Evolutionary conservation across 148 eudicot species (phyloP).

Genomic region (Selenicereus undatus): DNA sequence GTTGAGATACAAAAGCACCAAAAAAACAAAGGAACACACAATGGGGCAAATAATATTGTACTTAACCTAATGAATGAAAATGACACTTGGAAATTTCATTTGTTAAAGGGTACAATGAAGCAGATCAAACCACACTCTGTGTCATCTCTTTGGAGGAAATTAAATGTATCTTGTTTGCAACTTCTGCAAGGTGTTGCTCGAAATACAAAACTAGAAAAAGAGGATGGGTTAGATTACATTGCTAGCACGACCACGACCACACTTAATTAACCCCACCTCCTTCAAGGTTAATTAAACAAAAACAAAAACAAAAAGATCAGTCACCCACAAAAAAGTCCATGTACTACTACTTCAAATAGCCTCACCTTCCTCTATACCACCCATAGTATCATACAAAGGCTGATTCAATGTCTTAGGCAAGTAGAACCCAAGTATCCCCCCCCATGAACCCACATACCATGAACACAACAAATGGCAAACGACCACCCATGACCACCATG

Average conservation of each 20-base stretch:
- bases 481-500: constrained; percentile 67
- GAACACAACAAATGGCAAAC: constrained; percentile 60
- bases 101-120: background rate
- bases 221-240: no score
- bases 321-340: background rate
- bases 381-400: constrained; percentile 86
- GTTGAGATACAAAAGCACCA: no score
- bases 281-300: background rate
- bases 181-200: no score
- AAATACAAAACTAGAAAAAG: no score
- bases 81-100: background rate
- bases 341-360: background rate
- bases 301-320: background rate
- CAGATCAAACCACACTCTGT: background rate
- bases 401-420: constrained; percentile 75
- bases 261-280: no score
- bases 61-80: no score
- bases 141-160: no score
- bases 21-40: no score
- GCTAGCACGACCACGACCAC: no score
- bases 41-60: no score
- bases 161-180: no score
- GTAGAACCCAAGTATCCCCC: constrained; percentile 51
- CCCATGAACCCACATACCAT: constrained; percentile 64
- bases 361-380: constrained; percentile 75